A percentile compares a stretch with the other conserved stretches of the same genome.
phyloP scores from a whole-genome alignment of 2,329 filamentous ascomycete species.

The Incumbomyces delicatus region DNA sequence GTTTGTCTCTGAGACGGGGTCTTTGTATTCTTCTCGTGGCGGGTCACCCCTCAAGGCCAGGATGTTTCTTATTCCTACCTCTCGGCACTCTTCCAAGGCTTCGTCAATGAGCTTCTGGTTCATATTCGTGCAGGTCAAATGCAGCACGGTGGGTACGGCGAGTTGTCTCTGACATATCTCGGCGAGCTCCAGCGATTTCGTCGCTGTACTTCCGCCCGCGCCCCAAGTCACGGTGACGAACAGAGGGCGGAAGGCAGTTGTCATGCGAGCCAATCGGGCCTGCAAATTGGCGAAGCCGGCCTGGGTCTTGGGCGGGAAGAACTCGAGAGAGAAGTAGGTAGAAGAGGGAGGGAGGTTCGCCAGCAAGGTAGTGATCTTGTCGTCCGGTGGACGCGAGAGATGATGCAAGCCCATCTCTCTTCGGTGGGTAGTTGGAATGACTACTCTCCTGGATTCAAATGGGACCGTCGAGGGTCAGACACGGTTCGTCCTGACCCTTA shows the following conservation, averaged over 20 bases:
- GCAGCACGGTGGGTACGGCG: slow-evolving; percentile 85
- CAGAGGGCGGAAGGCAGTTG: slow-evolving; percentile 75
- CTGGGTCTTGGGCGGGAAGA: slow-evolving; percentile 95
- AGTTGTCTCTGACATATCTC: slow-evolving; percentile 91
- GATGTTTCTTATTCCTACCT: slow-evolving; percentile 84
- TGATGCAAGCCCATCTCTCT: background rate
- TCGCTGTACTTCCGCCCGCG: slow-evolving; percentile 82
- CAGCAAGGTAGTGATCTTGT: slow-evolving; percentile 18
- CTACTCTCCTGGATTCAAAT: too few species aligned
- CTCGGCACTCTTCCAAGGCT: slow-evolving; percentile 82
- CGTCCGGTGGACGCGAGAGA: slow-evolving; percentile 12
- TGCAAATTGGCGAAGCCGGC: slow-evolving; percentile 94
- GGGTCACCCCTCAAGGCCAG: slow-evolving; percentile 86
- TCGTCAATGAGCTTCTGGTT: slow-evolving; percentile 75
- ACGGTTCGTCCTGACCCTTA: too few species aligned
- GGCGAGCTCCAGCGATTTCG: slow-evolving; percentile 85
- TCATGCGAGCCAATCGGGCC: slow-evolving; percentile 89
- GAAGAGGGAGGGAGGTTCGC: slow-evolving; percentile 61
- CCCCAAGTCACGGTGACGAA: slow-evolving; percentile 99
- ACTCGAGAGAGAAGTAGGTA: slow-evolving; percentile 92
- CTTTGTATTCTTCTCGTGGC: slow-evolving; percentile 78
- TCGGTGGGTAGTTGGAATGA: background rate
- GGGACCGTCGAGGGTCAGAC: too few species aligned
- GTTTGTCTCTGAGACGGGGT: slow-evolving; percentile 51
- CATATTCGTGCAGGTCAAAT: slow-evolving; percentile 98